Evolutionary conservation across 495 filamentous ascomycete genomes (phyloP).

Genomic region (Parachaetomium inaequale): DNA sequence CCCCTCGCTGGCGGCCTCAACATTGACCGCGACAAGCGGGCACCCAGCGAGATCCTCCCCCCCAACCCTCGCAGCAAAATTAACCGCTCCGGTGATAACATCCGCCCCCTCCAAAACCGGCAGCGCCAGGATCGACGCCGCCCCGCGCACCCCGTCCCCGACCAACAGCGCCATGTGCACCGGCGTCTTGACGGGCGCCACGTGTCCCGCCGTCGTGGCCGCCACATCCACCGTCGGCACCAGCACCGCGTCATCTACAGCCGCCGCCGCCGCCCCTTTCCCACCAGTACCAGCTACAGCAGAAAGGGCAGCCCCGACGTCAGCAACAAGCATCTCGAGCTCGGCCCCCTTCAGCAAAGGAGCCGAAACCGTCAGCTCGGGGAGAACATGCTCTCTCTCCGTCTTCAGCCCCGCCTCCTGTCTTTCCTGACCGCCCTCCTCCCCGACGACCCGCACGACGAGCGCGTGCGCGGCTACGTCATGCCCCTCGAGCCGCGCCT

Average conservation of each 20-base stretch:
- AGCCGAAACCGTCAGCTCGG: slow-evolving; percentile 59
- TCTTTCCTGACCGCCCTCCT: neutral
- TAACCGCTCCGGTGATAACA: slow-evolving; percentile 40
- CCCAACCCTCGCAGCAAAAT: slow-evolving; percentile 38
- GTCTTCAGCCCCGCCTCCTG: slow-evolving; percentile 12
- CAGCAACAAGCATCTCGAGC: slow-evolving; percentile 74
- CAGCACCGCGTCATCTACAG: slow-evolving; percentile 58
- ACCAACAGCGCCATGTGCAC: slow-evolving; percentile 81
- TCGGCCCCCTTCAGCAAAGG: slow-evolving; percentile 62
- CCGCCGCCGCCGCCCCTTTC: slow-evolving; percentile 16
- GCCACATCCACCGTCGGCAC: slow-evolving; percentile 70
- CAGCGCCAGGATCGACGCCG: slow-evolving; percentile 37
- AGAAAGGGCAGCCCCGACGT: slow-evolving; percentile 42
- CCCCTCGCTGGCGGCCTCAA: slow-evolving; percentile 52
- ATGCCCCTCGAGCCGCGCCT: slow-evolving; percentile 61
- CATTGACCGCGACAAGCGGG: slow-evolving; percentile 38
- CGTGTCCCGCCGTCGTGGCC: slow-evolving; percentile 55
- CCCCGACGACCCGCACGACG: slow-evolving; percentile 41
- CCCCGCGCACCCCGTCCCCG: slow-evolving; percentile 57
- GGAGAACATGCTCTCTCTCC: slow-evolving; percentile 30
- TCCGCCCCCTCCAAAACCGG: slow-evolving; percentile 35
- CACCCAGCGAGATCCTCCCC: slow-evolving; percentile 32
- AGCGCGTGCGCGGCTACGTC: slow-evolving; percentile 41
- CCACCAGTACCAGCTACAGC: slow-evolving; percentile 27
- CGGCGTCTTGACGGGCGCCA: slow-evolving; percentile 68